Evolutionary conservation across 495 filamentous ascomycete genomes (phyloP).

Genomic region (Aspergillus avenaceus): DNA sequence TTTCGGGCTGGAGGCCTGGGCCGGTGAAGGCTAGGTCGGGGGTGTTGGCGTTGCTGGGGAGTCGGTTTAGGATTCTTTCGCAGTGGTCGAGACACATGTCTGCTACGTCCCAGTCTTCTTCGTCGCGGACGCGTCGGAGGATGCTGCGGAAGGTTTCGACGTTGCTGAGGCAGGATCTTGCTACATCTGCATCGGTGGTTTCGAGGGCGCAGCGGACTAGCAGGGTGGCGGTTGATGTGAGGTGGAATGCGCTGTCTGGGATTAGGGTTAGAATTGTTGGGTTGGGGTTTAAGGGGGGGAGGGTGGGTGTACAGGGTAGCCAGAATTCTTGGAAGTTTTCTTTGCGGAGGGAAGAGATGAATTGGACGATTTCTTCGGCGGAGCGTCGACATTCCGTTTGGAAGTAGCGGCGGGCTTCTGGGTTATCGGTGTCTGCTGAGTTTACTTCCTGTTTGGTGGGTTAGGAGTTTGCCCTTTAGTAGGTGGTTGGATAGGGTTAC

Average conservation of each 20-base stretch:
- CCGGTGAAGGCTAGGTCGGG: slow-evolving; percentile 7
- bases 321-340: slow-evolving; percentile 47
- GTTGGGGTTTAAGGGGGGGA: slow-evolving; percentile 20
- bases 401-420: slow-evolving; percentile 45
- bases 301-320: slow-evolving; percentile 41
- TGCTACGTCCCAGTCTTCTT: slow-evolving; percentile 52
- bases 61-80: slow-evolving; percentile 41
- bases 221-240: slow-evolving; percentile 45
- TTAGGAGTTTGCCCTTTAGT: slow-evolving; percentile 5
- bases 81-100: slow-evolving; percentile 53
- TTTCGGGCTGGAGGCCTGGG: slow-evolving; percentile 14
- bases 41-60: slow-evolving; percentile 23
- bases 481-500: neutral
- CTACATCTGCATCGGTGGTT: slow-evolving; percentile 36
- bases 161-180: slow-evolving; percentile 39
- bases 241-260: slow-evolving; percentile 46
- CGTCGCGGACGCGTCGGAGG: slow-evolving; percentile 46
- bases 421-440: slow-evolving; percentile 37
- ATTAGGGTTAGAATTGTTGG: slow-evolving; percentile 14
- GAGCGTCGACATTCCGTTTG: slow-evolving; percentile 46
- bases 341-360: slow-evolving; percentile 42
- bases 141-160: slow-evolving; percentile 40
- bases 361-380: slow-evolving; percentile 50
- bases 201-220: slow-evolving; percentile 47
- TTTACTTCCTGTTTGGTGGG: slow-evolving; percentile 35